Evolutionary conservation across 306 rosid species (phyloP), one percentile per base, ranked within the genome.

Genomic region (Biancaea sappan): DNA sequence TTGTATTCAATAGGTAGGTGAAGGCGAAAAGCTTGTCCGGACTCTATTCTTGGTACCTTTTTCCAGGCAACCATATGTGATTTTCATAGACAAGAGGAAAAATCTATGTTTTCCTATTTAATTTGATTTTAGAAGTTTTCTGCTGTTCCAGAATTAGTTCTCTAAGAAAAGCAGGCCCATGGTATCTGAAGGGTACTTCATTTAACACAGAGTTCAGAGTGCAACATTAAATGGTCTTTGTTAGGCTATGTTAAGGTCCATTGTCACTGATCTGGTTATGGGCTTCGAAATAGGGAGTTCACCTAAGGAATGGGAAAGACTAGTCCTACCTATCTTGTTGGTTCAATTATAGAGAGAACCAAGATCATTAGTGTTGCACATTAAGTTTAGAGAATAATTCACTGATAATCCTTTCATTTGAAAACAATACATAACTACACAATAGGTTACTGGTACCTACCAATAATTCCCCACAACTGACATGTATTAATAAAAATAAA

Each of bases 41-140:
- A 90, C 96, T 79, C 97, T 94, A 67, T 94, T 94, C 81, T 83
- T 84, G 90, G 93, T 94, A 54, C 97, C 98, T 77, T 80, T 77
- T 79, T 91, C 97, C 83, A 84, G 89, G 84, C 98, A 94, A 73
- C 98, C 98, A 63, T 91, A 96, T 26, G 97, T 94, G 68, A 94
- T 94, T 84, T 94, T 94, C 85, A 91, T 94, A 61, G 98, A 94
- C 80, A 97, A 94, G 88, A 97, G 41, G n/a, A n/a, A 60, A 63
- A 43, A 60, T 48, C 43, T 31, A 46, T 52, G 22, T 21, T 8
- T 7, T 18, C 11, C 67, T 41, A 0, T n/a, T 21, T 73, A 24
- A 69, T 22, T 26, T 67, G 50, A 76, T 75, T 62, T 57, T 18
- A 56, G 41, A 31, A 74, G 46, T 71, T 61, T 37, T 72, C 16